Evolutionary conservation across 345 rosid genomes (phyloP), one percentile per base, ranked within the genome.

Genomic region (Barbarea vulgaris): DNA sequence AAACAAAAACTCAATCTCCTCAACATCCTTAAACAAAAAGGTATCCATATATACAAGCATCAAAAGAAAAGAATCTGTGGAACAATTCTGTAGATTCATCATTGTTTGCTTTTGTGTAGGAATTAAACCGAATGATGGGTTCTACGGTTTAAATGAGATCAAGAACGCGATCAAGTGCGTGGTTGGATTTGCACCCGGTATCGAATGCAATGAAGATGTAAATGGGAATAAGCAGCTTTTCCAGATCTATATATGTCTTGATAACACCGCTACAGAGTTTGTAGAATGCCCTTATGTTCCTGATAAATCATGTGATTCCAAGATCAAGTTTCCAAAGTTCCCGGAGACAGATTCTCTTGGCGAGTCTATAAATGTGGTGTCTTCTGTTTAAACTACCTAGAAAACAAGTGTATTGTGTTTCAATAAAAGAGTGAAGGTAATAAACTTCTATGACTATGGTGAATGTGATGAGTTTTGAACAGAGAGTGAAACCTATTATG

Each of bases 211-310:
- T 33, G 61, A 82, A 9, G 96, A 89, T 77, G 19, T 64, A 2
- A 50, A 80, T 0, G 78, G 68, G 2, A 85, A 87, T 41, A 83
- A 81, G 70, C 98, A 91, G 77, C 85, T 93, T 13, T 87, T 36
- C 65, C 91, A 87, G 74, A 64, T 93, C 54, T 93, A 82, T 51
- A 8, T 88, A 69, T 91, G 98, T 27, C 93, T 85, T 6, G 91
- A 89, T 57, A 84, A 84, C 33, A 76, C 83, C 2, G 96, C 87
- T 0, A 72, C 86, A 25, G 85, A 83, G 27, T 74, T 93, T 70
- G 87, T 93, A 10, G 73, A 89, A 42, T 93, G 98, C 22, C 93
- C 97, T 0, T 41, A 80, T 18, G 76, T 79, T 3, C 96, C 89
- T 0, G 81, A 25, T 61, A 52, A 28, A 27, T 79, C 77, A 76